Evolutionary conservation across 1,284 basidiomycete species (phyloP).

Genomic region (Ganoderma leucocontextum): DNA sequence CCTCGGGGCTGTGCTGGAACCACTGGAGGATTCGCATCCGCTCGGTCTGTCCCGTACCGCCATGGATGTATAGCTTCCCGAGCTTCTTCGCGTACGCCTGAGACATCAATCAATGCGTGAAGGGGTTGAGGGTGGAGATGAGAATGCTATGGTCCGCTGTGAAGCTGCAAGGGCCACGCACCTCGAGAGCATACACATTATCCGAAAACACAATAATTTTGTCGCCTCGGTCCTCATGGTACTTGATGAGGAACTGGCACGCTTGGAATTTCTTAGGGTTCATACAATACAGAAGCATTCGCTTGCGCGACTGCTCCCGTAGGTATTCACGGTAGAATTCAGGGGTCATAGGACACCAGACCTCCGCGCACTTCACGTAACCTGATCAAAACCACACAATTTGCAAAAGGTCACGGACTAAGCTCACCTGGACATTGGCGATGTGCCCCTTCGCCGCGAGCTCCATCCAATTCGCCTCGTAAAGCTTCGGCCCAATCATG

Average conservation of each 20-base stretch:
- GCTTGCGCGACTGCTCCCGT: constrained; percentile 90
- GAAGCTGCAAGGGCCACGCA: constrained; percentile 39
- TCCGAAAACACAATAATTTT: constrained; percentile 99
- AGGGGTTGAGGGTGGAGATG: neutral
- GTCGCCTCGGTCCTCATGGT: constrained; percentile 97
- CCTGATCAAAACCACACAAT: constrained; percentile 1
- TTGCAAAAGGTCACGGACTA: neutral
- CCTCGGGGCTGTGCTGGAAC: constrained; percentile 95
- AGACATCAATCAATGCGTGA: neutral
- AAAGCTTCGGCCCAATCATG: constrained; percentile 98
- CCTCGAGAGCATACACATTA: constrained; percentile 97
- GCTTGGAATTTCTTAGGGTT: constrained; percentile 99
- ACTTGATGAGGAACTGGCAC: constrained; percentile 98
- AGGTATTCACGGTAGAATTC: constrained; percentile 99
- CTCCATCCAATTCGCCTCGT: constrained; percentile 99
- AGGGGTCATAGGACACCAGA: constrained; percentile 99
- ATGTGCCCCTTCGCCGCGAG: constrained; percentile 99
- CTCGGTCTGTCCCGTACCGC: constrained; percentile 95
- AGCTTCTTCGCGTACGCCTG: constrained; percentile 96
- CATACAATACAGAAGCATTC: constrained; percentile 99
- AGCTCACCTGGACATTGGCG: constrained; percentile 94
- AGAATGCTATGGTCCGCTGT: neutral
- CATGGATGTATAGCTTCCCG: constrained; percentile 96
- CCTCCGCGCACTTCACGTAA: constrained; percentile 87
- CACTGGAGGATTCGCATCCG: constrained; percentile 94